Percentiles rank a stretch among this genome's conserved stretches.
phyloP scores from a whole-genome alignment of 768 basidiomycete species.

The Coprinopsis strossmayeri region DNA sequence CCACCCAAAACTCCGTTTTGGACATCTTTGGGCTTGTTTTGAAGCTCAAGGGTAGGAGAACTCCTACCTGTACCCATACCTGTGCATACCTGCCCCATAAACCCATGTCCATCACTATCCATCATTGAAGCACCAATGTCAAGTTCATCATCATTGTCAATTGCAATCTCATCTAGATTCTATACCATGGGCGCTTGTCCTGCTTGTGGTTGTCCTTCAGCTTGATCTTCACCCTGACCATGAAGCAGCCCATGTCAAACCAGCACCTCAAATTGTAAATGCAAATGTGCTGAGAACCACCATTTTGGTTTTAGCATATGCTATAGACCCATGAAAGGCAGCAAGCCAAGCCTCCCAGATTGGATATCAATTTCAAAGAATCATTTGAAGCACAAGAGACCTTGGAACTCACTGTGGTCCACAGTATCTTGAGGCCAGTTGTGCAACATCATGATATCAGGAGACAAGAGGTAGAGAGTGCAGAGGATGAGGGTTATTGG shows the following conservation, averaged over 20 bases:
- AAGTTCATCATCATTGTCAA: slow-evolving; percentile 29
- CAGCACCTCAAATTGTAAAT: slow-evolving; percentile 76
- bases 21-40: no score
- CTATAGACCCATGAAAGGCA: slow-evolving; percentile 76
- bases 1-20: no score
- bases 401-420: slow-evolving; percentile 62
- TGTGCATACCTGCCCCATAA: no score
- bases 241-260: slow-evolving; percentile 35
- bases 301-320: slow-evolving; percentile 65
- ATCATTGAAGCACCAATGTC: no score
- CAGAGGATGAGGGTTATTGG: slow-evolving; percentile 10
- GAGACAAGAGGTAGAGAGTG: slow-evolving; percentile 43
- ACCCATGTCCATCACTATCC: no score
- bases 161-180: slow-evolving; percentile 48
- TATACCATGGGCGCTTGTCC: slow-evolving; percentile 11
- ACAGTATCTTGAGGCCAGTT: slow-evolving; percentile 93
- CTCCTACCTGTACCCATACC: no score
- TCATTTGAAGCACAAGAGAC: slow-evolving; percentile 67
- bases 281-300: slow-evolving; percentile 95
- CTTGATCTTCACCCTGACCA: neutral
- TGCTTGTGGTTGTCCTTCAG: neutral
- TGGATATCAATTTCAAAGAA: slow-evolving; percentile 70
- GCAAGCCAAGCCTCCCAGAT: slow-evolving; percentile 71
- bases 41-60: no score
- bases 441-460: slow-evolving; percentile 85